These are phyloP conservation scores for Mitosporidium daphniae DNA, from an alignment of 371 early-diverging fungal species.

Conservation along the genomic window DNA sequence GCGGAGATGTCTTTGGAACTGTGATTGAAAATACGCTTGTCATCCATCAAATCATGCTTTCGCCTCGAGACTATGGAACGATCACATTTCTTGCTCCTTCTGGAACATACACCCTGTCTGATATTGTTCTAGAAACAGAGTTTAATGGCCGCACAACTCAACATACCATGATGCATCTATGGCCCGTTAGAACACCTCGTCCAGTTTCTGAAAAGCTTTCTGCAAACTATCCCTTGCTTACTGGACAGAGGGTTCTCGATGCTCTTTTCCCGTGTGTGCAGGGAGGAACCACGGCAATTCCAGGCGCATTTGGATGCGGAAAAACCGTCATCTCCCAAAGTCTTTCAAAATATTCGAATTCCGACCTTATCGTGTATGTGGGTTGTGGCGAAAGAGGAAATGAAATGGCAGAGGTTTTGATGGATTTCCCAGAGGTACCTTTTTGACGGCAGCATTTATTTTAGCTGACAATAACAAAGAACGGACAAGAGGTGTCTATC, in stretches of 20 bases:
- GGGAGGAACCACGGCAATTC: slow-evolving; percentile 99
- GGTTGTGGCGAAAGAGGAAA: slow-evolving; percentile 99
- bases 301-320: slow-evolving; percentile 99
- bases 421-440: slow-evolving; percentile 85
- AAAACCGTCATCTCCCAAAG: slow-evolving; percentile 99
- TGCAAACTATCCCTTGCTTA: slow-evolving; percentile 79
- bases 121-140: slow-evolving; percentile 68
- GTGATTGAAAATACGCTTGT: slow-evolving; percentile 88
- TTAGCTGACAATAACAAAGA: slow-evolving; percentile 44
- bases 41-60: slow-evolving; percentile 66
- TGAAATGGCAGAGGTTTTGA: slow-evolving; percentile 99
- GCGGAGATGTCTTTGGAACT: slow-evolving; percentile 82
- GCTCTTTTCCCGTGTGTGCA: slow-evolving; percentile 98
- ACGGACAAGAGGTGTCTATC: slow-evolving; percentile 73
- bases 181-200: slow-evolving; percentile 96
- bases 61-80: slow-evolving; percentile 69
- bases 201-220: slow-evolving; percentile 82
- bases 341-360: slow-evolving; percentile 97
- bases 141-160: slow-evolving; percentile 48
- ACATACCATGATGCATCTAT: slow-evolving; percentile 77
- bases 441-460: not conserved
- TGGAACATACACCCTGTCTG: slow-evolving; percentile 65
- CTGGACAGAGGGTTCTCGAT: slow-evolving; percentile 96
- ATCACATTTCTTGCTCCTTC: slow-evolving; percentile 69
- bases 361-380: slow-evolving; percentile 96